These are phyloP conservation scores for Pluteus cervinus DNA, from an alignment of 768 basidiomycete genomes.

Conservation along the genomic window DNA sequence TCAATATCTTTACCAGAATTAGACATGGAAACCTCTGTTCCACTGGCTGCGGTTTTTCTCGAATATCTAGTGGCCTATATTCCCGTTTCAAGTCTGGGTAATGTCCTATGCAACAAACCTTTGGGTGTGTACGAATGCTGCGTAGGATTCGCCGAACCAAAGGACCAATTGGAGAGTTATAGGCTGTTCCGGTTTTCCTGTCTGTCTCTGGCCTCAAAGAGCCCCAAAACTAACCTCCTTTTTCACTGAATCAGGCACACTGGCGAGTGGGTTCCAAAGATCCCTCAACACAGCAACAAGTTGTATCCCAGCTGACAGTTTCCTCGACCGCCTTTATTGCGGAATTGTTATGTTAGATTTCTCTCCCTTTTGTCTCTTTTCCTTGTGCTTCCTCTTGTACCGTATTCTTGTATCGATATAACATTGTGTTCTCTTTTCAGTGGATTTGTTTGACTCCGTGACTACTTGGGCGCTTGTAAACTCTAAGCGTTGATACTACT, in stretches of 20 bases:
- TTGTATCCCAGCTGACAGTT: too few species aligned
- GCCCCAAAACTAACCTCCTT: slow-evolving; percentile 27
- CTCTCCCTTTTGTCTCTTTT: too few species aligned
- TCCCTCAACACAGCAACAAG: too few species aligned
- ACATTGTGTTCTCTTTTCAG: too few species aligned
- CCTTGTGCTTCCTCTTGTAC: too few species aligned
- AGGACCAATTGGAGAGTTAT: slow-evolving; percentile 23
- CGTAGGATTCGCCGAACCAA: slow-evolving; percentile 17
- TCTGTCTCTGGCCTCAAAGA: slow-evolving; percentile 33
- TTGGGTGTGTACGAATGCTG: slow-evolving; percentile 48
- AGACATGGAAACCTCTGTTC: slow-evolving; percentile 28
- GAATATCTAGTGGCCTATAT: slow-evolving; percentile 57
- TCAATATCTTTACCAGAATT: slow-evolving; percentile 23
- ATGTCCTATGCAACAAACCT: slow-evolving; percentile 38
- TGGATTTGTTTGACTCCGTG: too few species aligned
- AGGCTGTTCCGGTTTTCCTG: slow-evolving; percentile 54
- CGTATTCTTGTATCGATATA: too few species aligned
- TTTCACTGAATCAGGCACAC: slow-evolving; percentile 21
- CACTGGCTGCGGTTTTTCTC: slow-evolving; percentile 53
- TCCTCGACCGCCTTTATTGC: too few species aligned
- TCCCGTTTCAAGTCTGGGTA: slow-evolving; percentile 20
- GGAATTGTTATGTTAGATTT: too few species aligned
- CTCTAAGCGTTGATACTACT: too few species aligned
- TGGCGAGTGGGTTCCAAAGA: slow-evolving; percentile 12
- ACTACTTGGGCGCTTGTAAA: too few species aligned